phyloP scores from a whole-genome alignment of 75 land plant genomes.

The Cunninghamia lanceolata region DNA sequence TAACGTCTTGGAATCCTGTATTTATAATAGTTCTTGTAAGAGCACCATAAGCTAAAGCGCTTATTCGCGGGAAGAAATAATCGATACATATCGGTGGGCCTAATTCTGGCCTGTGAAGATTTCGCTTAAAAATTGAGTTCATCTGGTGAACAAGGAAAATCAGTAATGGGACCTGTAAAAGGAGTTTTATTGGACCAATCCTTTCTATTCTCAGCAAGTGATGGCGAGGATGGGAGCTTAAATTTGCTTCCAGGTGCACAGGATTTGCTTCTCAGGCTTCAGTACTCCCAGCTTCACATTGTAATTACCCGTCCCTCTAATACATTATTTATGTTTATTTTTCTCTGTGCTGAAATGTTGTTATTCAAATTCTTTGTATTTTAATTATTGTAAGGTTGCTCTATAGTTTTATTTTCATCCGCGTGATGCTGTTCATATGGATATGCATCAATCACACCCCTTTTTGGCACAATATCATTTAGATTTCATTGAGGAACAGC shows the following conservation, averaged over 20 bases:
- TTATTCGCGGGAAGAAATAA: too few relatives aligned
- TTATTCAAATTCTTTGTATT: neutral
- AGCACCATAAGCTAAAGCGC: too few relatives aligned
- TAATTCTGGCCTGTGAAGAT: neutral
- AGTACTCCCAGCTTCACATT: neutral
- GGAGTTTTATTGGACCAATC: neutral
- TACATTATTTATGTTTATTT: neutral
- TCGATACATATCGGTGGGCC: neutral
- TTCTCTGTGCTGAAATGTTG: neutral
- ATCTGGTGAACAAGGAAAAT: neutral
- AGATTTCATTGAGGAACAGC: too few relatives aligned
- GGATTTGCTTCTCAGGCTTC: conserved; percentile 1
- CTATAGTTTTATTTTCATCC: neutral
- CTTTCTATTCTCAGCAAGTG: neutral
- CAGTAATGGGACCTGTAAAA: conserved; percentile 7
- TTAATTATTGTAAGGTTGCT: neutral
- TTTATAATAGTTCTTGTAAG: too few relatives aligned
- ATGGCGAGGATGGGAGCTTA: neutral
- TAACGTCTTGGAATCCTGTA: too few relatives aligned
- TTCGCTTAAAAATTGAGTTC: neutral
- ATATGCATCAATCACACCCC: neutral
- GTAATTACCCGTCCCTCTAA: neutral
- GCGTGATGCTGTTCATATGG: neutral
- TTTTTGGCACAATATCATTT: too few relatives aligned
- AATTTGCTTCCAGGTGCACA: conserved; percentile 4